These are phyloP conservation scores for Triticum timopheevii DNA, from an alignment of 176 grass and related monocot species.

Conservation along the genomic window DNA sequence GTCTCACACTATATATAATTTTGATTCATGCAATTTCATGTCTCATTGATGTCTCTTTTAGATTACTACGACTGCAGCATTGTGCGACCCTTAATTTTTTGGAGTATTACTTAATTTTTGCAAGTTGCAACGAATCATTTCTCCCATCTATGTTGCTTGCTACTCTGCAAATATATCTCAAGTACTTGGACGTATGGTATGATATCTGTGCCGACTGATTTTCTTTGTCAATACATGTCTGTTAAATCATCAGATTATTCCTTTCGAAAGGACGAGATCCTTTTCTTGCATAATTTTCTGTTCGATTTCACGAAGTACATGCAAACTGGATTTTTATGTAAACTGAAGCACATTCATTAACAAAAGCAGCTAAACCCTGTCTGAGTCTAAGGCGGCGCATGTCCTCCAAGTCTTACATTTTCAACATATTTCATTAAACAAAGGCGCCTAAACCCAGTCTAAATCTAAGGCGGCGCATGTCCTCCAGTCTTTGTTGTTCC, in stretches of 20 bases:
- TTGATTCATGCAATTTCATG: constrained; percentile 16
- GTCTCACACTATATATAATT: constrained; percentile 7
- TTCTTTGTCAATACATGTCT: not conserved
- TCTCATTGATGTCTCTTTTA: constrained; percentile 15
- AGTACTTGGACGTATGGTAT: not conserved
- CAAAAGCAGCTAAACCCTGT: too few relatives aligned
- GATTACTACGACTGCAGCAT: constrained; percentile 4
- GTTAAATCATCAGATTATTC: not conserved
- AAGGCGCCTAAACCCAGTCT: too few relatives aligned
- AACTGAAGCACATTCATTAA: too few relatives aligned
- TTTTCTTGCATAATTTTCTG: not conserved
- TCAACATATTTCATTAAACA: too few relatives aligned
- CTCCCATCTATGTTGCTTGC: not conserved
- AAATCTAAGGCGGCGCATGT: too few relatives aligned
- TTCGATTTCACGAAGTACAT: too few relatives aligned
- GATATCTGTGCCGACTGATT: not conserved
- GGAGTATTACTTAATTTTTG: not conserved
- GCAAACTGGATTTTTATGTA: too few relatives aligned
- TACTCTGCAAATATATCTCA: not conserved
- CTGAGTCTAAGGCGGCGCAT: too few relatives aligned
- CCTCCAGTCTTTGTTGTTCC: too few relatives aligned
- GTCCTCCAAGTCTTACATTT: too few relatives aligned
- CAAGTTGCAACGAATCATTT: not conserved
- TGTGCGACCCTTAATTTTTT: not conserved
- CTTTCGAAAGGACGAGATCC: not conserved